Percentiles rank a stretch among this genome's conserved stretches.
Conservation (phyloP, 345 rosid species). For the Zanthoxylum bungeanum region DNA sequence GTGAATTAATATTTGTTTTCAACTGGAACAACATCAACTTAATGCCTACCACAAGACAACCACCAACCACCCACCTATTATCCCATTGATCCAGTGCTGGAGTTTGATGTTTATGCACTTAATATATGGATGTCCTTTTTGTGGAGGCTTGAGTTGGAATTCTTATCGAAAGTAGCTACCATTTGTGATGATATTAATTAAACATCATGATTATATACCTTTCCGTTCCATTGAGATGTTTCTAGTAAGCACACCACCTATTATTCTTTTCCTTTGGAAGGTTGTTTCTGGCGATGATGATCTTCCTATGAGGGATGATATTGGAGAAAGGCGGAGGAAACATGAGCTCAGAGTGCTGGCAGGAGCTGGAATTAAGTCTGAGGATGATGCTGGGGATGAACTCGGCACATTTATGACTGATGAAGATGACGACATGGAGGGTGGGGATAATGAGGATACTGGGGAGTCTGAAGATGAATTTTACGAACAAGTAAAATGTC, state of each 20-base stretch:
- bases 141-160: not conserved
- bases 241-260: not conserved
- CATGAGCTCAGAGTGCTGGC: slow-evolving; percentile 80
- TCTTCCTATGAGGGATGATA: slow-evolving; percentile 84
- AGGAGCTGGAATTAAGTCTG: slow-evolving; percentile 67
- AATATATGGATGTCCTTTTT: not conserved
- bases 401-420: slow-evolving; percentile 24
- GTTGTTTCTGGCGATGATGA: slow-evolving; percentile 85
- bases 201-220: not conserved
- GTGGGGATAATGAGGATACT: slow-evolving; percentile 9
- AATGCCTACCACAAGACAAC: not conserved
- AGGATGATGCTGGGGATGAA: slow-evolving; percentile 48
- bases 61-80: not conserved
- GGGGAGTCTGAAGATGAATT: slow-evolving; percentile 61
- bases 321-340: slow-evolving; percentile 91
- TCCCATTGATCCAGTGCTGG: not conserved
- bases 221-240: not conserved
- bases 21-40: not conserved
- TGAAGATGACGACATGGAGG: slow-evolving; percentile 23
- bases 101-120: not conserved
- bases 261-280: slow-evolving; percentile 28
- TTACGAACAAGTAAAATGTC: slow-evolving; percentile 53
- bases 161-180: not conserved
- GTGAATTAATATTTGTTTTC: not conserved
- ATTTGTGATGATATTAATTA: not conserved